These are phyloP conservation scores for Venturia carpophila DNA, from an alignment of 2,329 filamentous ascomycete genomes.

Conservation along the genomic window DNA sequence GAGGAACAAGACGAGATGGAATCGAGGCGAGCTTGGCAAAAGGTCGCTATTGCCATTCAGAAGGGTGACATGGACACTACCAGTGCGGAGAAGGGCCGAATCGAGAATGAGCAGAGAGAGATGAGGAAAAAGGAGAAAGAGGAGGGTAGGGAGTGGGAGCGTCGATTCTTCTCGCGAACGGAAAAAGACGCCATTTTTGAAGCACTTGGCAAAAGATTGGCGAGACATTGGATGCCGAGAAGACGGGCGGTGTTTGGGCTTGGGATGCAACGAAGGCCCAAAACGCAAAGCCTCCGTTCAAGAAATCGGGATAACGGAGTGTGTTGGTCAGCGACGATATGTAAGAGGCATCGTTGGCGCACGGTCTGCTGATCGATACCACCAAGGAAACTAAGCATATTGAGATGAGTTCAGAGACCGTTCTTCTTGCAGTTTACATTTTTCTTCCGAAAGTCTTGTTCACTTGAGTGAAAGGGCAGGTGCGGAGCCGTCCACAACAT, in stretches of 20 bases:
- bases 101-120: constrained; percentile 81
- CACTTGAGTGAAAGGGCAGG: no score
- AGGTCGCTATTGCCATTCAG: constrained; percentile 73
- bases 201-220: constrained; percentile 40
- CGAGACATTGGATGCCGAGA: constrained; percentile 48
- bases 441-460: background rate
- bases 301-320: background rate
- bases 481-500: no score
- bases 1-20: constrained; percentile 81
- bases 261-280: constrained; percentile 31
- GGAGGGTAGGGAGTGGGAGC: constrained; percentile 71
- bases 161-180: constrained; percentile 64
- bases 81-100: constrained; percentile 71
- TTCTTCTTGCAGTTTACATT: background rate
- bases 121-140: constrained; percentile 64
- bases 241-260: constrained; percentile 64
- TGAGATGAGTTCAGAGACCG: background rate
- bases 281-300: constrained; percentile 9
- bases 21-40: constrained; percentile 78
- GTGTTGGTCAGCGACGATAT: background rate
- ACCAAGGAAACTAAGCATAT: background rate
- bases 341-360: background rate
- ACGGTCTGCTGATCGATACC: background rate
- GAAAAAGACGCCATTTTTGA: constrained; percentile 38
- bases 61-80: constrained; percentile 78